A percentile compares a stretch with the other conserved stretches of the same genome.
phyloP scores from a whole-genome alignment of 2,329 filamentous ascomycete genomes.

The Leptodontidium sp. region DNA sequence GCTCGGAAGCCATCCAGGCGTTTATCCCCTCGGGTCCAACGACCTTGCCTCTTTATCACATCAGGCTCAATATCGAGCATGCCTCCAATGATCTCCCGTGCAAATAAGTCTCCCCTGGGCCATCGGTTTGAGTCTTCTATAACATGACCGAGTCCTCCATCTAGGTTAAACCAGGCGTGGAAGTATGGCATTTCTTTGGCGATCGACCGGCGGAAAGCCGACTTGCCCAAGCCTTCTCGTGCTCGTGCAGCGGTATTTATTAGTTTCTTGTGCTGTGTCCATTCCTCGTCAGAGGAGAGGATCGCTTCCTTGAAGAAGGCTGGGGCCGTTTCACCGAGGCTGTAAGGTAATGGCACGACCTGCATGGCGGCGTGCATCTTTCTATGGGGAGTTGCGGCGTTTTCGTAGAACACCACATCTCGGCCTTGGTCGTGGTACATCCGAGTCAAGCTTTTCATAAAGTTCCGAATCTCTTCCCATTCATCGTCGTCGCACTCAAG shows the following conservation, averaged over 20 bases:
- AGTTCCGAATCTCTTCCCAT: slow-evolving; percentile 98
- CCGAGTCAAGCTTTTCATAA: slow-evolving; percentile 95
- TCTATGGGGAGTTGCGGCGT: slow-evolving; percentile 82
- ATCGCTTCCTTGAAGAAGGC: slow-evolving; percentile 97
- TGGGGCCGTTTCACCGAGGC: slow-evolving; percentile 88
- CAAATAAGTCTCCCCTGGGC: slow-evolving; percentile 93
- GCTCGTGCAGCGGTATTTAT: slow-evolving; percentile 82
- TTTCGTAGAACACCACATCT: slow-evolving; percentile 97
- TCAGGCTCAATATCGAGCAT: slow-evolving; percentile 87
- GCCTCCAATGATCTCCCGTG: slow-evolving; percentile 88
- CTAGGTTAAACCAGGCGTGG: slow-evolving; percentile 93
- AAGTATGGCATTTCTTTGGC: slow-evolving; percentile 99
- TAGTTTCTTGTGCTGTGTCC: slow-evolving; percentile 93
- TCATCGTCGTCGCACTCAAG: slow-evolving; percentile 99
- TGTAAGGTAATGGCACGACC: slow-evolving; percentile 87
- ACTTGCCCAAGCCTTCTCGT: slow-evolving; percentile 74
- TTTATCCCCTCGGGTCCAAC: slow-evolving; percentile 72
- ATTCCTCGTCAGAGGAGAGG: slow-evolving; percentile 86
- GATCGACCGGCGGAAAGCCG: slow-evolving; percentile 82
- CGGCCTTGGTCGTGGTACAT: slow-evolving; percentile 95
- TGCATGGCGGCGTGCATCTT: slow-evolving; percentile 86
- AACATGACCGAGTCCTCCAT: slow-evolving; percentile 91
- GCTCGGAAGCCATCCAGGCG: slow-evolving; percentile 82
- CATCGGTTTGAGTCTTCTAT: slow-evolving; percentile 87
- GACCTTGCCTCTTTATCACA: slow-evolving; percentile 87